Conservation (phyloP, 2,329 filamentous ascomycete genomes). For the Penicillium aurantiogriseum region DNA sequence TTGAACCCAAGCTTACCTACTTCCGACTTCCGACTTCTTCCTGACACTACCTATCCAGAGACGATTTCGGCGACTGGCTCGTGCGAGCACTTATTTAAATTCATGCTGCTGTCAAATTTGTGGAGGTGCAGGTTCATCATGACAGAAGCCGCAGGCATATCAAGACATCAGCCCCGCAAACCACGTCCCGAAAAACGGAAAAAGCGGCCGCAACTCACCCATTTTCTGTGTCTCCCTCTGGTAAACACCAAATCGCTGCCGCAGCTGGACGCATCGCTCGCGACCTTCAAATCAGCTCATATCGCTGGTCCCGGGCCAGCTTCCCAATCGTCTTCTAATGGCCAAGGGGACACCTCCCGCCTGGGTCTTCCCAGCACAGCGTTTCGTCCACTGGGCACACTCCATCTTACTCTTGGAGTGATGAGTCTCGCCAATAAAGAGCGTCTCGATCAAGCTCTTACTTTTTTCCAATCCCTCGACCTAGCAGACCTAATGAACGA, state of each 20-base stretch:
- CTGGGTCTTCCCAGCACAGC: constrained; percentile 62
- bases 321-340: neutral
- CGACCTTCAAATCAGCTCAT: constrained; percentile 54
- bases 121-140: constrained; percentile 8
- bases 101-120: neutral
- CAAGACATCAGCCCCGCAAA: constrained; percentile 12
- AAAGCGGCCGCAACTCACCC: constrained; percentile 41
- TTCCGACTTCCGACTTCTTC: neutral
- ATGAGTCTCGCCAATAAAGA: constrained; percentile 66
- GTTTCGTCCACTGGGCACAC: constrained; percentile 71
- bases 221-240: constrained; percentile 58
- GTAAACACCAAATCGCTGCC: constrained; percentile 59
- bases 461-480: constrained; percentile 48
- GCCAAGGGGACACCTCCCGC: constrained; percentile 35
- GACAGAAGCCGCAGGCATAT: constrained; percentile 6
- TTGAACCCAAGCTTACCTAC: neutral
- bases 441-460: constrained; percentile 48
- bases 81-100: neutral
- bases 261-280: constrained; percentile 64
- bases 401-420: constrained; percentile 84
- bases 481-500: constrained; percentile 39
- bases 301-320: neutral
- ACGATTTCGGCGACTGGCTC: neutral
- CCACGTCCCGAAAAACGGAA: constrained; percentile 25
- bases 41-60: neutral